phyloP scores from a whole-genome alignment of 345 rosid genomes.

The Physaria fendleri region DNA sequence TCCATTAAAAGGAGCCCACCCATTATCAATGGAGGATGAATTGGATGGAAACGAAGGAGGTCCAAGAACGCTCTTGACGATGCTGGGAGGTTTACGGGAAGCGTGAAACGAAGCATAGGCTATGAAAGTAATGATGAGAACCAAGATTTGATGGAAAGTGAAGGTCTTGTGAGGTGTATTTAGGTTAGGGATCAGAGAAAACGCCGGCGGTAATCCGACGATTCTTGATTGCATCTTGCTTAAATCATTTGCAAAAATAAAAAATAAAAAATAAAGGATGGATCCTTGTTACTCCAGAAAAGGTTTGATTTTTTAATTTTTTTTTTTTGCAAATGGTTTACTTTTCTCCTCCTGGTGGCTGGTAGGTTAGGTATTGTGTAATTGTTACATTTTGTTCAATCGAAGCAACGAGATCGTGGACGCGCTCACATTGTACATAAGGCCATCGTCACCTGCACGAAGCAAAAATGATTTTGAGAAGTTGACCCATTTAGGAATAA shows the following conservation, averaged over 20 bases:
- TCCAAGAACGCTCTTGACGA: constrained; percentile 85
- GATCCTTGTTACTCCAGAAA: background rate
- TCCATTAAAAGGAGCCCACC: constrained; percentile 88
- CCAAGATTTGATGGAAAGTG: constrained; percentile 51
- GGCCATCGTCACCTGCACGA: too few species aligned
- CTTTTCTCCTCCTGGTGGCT: background rate
- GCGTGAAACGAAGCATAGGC: constrained; percentile 94
- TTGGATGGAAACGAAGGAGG: constrained; percentile 45
- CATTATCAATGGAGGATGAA: constrained; percentile 34
- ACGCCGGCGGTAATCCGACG: constrained; percentile 43
- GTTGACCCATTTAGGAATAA: too few species aligned
- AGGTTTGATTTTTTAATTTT: background rate
- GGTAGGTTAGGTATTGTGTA: background rate
- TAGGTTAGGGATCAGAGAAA: constrained; percentile 48
- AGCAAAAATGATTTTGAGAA: too few species aligned
- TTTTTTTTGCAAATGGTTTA: background rate
- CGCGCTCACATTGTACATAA: too few species aligned
- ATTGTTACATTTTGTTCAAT: too few species aligned
- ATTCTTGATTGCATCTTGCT: constrained; percentile 35
- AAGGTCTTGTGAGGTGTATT: constrained; percentile 59
- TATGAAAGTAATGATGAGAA: constrained; percentile 59
- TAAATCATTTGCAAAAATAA: background rate
- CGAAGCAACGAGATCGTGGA: background rate
- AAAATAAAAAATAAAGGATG: background rate
- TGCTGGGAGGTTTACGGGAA: constrained; percentile 92